phyloP scores from a whole-genome alignment of 2,329 filamentous ascomycete genomes.

The Scedosporium boydii region DNA sequence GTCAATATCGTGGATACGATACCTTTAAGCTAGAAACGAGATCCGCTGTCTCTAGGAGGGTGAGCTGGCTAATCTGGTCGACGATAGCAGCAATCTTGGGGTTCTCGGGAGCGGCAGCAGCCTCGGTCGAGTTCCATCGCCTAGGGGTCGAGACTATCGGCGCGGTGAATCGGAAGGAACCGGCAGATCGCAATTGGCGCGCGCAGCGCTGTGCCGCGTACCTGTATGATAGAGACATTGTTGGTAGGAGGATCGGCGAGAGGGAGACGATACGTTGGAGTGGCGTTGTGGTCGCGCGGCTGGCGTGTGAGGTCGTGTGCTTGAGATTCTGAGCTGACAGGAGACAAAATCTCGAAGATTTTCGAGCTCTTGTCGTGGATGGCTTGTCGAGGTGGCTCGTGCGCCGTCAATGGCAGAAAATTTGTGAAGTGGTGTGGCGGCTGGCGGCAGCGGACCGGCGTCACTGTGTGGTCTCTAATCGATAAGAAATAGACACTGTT shows the following conservation, averaged over 20 bases:
- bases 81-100: slow-evolving; percentile 94
- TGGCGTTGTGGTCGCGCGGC: slow-evolving; percentile 10
- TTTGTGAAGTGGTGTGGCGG: background rate
- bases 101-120: slow-evolving; percentile 50
- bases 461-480: background rate
- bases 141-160: slow-evolving; percentile 40
- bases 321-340: background rate
- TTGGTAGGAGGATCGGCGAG: slow-evolving; percentile 15
- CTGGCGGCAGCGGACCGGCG: background rate
- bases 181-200: slow-evolving; percentile 41
- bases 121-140: slow-evolving; percentile 84
- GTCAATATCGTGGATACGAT: slow-evolving; percentile 10
- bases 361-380: slow-evolving; percentile 6
- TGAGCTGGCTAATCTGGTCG: slow-evolving; percentile 98
- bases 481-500: slow-evolving; percentile 2
- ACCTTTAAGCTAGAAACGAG: slow-evolving; percentile 94
- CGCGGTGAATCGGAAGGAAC: slow-evolving; percentile 35
- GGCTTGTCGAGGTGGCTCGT: slow-evolving; percentile 4
- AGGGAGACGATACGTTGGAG: slow-evolving; percentile 8
- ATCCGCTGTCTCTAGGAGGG: slow-evolving; percentile 92
- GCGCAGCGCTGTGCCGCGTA: slow-evolving; percentile 56
- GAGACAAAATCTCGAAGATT: slow-evolving; percentile 7
- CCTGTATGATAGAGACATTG: slow-evolving; percentile 55
- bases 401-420: background rate
- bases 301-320: background rate